Evolutionary conservation across 1,284 basidiomycete species (phyloP).

Genomic region (Ustilago lituana): DNA sequence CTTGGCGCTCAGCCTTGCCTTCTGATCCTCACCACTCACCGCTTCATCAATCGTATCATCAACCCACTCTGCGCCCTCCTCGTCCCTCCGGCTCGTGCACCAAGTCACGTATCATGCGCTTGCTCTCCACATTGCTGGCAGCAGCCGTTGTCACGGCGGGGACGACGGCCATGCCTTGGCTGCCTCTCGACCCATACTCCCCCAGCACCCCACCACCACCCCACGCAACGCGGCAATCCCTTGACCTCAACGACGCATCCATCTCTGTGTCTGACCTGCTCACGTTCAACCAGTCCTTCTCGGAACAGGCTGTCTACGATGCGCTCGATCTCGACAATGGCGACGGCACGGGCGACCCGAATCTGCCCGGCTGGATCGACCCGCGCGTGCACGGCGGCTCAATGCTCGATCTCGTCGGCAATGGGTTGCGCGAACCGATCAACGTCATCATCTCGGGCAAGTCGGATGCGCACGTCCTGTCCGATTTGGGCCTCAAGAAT

Average conservation of each 20-base stretch:
- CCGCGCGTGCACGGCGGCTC: conserved; percentile 51
- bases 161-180: conserved; percentile 24
- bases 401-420: conserved; percentile 70
- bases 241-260: conserved; percentile 29
- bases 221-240: conserved; percentile 20
- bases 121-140: conserved; percentile 8
- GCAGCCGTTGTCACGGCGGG: background rate
- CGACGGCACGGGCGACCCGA: conserved; percentile 34
- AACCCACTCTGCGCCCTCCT: too few relatives aligned
- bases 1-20: too few relatives aligned
- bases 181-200: conserved; percentile 24
- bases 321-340: conserved; percentile 47
- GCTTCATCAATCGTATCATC: too few relatives aligned
- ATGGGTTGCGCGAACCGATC: conserved; percentile 86
- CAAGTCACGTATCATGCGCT: conserved; percentile 21
- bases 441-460: conserved; percentile 85
- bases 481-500: conserved; percentile 79
- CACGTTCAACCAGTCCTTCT: conserved; percentile 37
- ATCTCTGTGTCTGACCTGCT: conserved; percentile 24
- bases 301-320: conserved; percentile 34
- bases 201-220: conserved; percentile 5
- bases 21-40: too few relatives aligned
- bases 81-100: background rate
- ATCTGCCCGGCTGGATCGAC: conserved; percentile 51
- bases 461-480: conserved; percentile 79